Evolutionary conservation across 2,329 filamentous ascomycete genomes (phyloP).

Genomic region (Exophiala mesophila): DNA sequence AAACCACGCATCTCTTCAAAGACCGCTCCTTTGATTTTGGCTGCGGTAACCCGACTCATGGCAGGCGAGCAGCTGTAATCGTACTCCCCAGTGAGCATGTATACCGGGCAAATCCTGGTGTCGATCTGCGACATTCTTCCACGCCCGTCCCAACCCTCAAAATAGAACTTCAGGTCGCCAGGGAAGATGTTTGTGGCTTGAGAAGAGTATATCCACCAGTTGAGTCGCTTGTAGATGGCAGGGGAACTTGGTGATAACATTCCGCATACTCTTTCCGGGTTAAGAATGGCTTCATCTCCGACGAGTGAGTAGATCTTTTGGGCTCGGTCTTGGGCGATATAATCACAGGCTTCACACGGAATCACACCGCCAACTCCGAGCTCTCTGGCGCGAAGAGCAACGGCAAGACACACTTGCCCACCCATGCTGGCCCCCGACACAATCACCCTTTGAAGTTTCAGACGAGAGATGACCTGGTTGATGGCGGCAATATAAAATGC

Average conservation of each 20-base stretch:
- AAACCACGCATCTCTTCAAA: conserved; percentile 22
- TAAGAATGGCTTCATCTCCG: conserved; percentile 17
- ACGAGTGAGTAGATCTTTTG: conserved; percentile 12
- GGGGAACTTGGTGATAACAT: conserved; percentile 46
- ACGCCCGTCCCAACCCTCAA: conserved; percentile 47
- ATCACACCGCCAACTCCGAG: conserved; percentile 17
- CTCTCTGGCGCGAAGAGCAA: conserved; percentile 13
- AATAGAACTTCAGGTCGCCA: conserved; percentile 49
- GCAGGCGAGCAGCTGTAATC: conserved; percentile 21
- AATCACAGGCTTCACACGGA: conserved; percentile 21
- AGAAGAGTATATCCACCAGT: conserved; percentile 47
- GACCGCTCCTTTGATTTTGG: conserved; percentile 18
- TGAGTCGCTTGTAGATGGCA: conserved; percentile 41
- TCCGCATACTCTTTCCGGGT: conserved; percentile 21
- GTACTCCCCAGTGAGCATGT: conserved; percentile 44
- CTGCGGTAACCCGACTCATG: conserved; percentile 15
- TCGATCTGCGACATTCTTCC: conserved; percentile 42
- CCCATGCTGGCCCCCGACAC: conserved; percentile 18
- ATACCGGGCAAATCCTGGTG: conserved; percentile 46
- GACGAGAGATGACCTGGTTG: conserved; percentile 9
- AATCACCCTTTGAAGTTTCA: conserved; percentile 10
- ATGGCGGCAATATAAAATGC: conserved; percentile 19
- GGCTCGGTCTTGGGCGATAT: conserved; percentile 12
- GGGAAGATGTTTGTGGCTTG: conserved; percentile 50
- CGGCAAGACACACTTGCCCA: conserved; percentile 18